Conservation (phyloP, 805 yeast species). For the Zygosaccharomyces siamensis region DNA sequence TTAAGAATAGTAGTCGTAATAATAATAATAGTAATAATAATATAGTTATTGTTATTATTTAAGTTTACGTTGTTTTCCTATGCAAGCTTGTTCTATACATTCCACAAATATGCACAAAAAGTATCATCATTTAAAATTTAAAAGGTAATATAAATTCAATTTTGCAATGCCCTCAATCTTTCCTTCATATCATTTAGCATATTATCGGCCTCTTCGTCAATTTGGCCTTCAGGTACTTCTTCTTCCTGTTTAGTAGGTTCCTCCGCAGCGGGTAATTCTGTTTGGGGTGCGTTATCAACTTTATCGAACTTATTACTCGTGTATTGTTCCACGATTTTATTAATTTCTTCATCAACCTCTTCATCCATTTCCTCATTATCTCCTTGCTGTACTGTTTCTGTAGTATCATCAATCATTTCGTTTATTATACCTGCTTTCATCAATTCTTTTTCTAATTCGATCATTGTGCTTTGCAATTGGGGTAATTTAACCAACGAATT, state of each 20-base stretch:
- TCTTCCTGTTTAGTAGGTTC: conserved; percentile 15
- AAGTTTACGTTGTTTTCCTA: not conserved
- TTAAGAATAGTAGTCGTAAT: not conserved
- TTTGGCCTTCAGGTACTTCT: conserved; percentile 40
- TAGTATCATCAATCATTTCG: conserved; percentile 91
- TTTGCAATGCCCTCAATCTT: conserved; percentile 77
- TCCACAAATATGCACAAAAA: not conserved
- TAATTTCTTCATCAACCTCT: conserved; percentile 58
- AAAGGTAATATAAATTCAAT: conserved; percentile 26
- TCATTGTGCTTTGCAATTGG: conserved; percentile 74
- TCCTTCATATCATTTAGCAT: conserved; percentile 84
- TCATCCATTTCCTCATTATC: conserved; percentile 58
- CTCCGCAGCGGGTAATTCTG: conserved; percentile 19
- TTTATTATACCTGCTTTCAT: conserved; percentile 82
- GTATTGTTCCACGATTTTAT: conserved; percentile 50
- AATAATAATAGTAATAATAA: too few species aligned
- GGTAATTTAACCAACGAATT: conserved; percentile 75
- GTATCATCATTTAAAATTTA: not conserved
- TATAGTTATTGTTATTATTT: not conserved
- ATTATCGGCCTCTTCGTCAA: conserved; percentile 63
- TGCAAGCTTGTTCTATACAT: not conserved
- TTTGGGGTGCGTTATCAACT: conserved; percentile 36
- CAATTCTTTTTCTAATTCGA: conserved; percentile 78
- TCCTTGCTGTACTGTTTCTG: conserved; percentile 67
- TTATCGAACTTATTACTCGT: conserved; percentile 41